Evolutionary conservation across 768 basidiomycete species (phyloP).

Genomic region (Trametopsis cervina): DNA sequence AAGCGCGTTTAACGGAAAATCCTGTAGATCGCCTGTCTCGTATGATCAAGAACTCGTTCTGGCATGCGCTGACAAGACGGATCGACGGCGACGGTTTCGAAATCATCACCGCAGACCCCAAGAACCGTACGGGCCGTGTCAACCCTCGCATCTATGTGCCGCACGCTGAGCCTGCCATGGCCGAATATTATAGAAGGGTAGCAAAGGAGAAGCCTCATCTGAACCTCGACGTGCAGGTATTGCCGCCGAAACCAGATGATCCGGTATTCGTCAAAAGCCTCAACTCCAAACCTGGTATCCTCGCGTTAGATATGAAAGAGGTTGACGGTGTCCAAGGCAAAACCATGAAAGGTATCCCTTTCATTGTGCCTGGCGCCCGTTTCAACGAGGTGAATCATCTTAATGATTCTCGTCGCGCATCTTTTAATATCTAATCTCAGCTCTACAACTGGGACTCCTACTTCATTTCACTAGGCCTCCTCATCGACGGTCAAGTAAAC

Average conservation of each 20-base stretch:
- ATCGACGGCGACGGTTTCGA: constrained; percentile 97
- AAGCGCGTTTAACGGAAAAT: constrained; percentile 95
- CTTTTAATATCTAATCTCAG: constrained; percentile 30
- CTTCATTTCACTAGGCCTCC: constrained; percentile 88
- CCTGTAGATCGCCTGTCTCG: constrained; percentile 94
- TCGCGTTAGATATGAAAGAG: constrained; percentile 95
- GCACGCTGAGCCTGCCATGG: constrained; percentile 88
- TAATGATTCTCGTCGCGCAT: background rate
- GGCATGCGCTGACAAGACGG: constrained; percentile 93
- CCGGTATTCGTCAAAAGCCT: constrained; percentile 85
- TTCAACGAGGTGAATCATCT: constrained; percentile 73
- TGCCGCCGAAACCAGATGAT: constrained; percentile 84
- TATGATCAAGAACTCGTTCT: constrained; percentile 98
- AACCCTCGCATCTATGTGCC: constrained; percentile 95
- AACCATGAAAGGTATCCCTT: constrained; percentile 88
- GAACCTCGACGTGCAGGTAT: constrained; percentile 85
- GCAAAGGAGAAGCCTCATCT: constrained; percentile 90
- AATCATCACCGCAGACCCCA: constrained; percentile 96
- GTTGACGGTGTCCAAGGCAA: constrained; percentile 72
- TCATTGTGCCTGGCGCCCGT: constrained; percentile 93
- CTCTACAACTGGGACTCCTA: constrained; percentile 95
- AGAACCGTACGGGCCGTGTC: constrained; percentile 87
- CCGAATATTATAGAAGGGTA: constrained; percentile 89
- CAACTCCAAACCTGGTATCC: constrained; percentile 89
- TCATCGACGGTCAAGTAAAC: constrained; percentile 89